A percentile compares a stretch with the other conserved stretches of the same genome.
phyloP scores from a whole-genome alignment of 495 filamentous ascomycete genomes.

The Cercophora newfieldiana region DNA sequence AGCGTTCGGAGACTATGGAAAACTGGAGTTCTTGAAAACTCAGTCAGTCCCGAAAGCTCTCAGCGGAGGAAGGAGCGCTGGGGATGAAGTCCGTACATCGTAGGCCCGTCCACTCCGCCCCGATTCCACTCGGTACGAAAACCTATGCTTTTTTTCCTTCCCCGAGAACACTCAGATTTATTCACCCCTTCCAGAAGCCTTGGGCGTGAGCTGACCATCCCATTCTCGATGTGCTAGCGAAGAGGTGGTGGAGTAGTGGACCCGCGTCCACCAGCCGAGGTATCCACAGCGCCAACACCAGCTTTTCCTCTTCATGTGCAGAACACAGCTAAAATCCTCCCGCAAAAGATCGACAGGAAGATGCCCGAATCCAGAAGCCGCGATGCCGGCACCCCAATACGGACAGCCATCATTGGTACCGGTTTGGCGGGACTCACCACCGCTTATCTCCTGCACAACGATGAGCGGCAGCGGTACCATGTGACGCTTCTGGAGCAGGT shows the following conservation, averaged over 20 bases:
- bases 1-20: too few relatives aligned
- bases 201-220: neutral
- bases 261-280: neutral
- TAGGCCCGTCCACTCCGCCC: too few relatives aligned
- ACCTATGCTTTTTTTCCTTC: too few relatives aligned
- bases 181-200: too few relatives aligned
- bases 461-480: conserved; percentile 45
- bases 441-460: conserved; percentile 50
- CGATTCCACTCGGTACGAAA: too few relatives aligned
- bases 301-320: neutral
- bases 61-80: too few relatives aligned
- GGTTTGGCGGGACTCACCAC: conserved; percentile 57
- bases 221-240: neutral
- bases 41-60: too few relatives aligned
- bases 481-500: conserved; percentile 53
- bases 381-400: neutral
- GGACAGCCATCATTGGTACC: conserved; percentile 51
- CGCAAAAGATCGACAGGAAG: neutral
- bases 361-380: neutral
- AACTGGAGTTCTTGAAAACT: too few relatives aligned
- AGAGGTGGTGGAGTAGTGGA: neutral
- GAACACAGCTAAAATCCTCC: neutral
- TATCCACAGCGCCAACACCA: neutral
- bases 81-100: too few relatives aligned
- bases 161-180: too few relatives aligned